Base-by-base conservation (phyloP, 106 monocot species). In the Xerophyta viscosa region DNA sequence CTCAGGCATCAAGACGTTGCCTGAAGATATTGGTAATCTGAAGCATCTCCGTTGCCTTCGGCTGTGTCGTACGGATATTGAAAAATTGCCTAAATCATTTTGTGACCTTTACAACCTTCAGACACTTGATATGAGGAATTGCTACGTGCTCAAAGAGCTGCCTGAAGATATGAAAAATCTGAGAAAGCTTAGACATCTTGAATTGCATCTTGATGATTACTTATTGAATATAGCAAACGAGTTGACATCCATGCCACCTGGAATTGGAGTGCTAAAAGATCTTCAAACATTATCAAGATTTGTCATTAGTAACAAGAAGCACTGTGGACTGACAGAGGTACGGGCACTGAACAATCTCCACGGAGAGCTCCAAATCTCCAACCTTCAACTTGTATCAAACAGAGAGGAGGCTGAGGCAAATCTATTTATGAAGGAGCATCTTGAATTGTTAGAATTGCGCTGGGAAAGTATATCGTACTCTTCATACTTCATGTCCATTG, bases 231-330 rank as follows among this genome's bases (percentile, higher is more conserved):
- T 8, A 12, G 21, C 28, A 2, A 41, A 29, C 15, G 13, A 2
- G 4, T 27, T 77, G 17, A 52, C 20, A 0, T 46, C 48, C 25
- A 71, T 77, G 50, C 71, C 77, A 10, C 3, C 30, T 7, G 45
- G 48, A n/a, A 29, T 77, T 6, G 71, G 71, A 46, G 37, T 61
- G 9, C 12, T 77, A 36, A 56, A 1, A n/a, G 24, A 21, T 7
- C 50, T 77, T 0, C 66, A 15, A 22, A 46, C 41, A 7, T 37
- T 77, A 8, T 45, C 66, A 3, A 29, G 7, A 13, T 77, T 52
- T 29, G n/a, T 62, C 14, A 36, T 56, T 12, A 66, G 63, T 11
- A 31, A 0, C 0, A 24, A 46, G 29, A 26, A 15, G 27, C 28
- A 28, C 12, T 42, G 41, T 24, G 27, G 37, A 13, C 23, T 64